Conservation (phyloP, 2,329 filamentous ascomycete genomes). For the Diplodia sapinea region DNA sequence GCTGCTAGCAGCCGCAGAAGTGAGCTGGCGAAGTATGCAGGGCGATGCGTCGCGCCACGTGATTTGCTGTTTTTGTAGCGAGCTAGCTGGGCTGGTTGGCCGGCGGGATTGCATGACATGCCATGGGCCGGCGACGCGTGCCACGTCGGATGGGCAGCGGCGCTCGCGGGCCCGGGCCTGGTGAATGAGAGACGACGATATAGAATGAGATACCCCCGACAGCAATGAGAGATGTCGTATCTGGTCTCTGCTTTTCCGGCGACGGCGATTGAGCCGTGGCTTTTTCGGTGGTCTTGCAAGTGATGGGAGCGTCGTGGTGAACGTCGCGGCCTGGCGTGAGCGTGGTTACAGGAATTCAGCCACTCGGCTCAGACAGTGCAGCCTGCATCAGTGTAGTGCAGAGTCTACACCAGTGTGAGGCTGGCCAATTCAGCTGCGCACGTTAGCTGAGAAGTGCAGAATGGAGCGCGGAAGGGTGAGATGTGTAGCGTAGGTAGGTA, state of each 20-base stretch:
- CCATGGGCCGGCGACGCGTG: not conserved
- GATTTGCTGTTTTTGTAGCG: conserved; percentile 1
- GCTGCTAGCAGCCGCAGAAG: not conserved
- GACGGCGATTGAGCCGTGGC: not conserved
- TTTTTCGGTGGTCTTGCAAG: not conserved
- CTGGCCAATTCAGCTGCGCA: too few species aligned
- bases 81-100: not conserved
- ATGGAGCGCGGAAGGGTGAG: too few species aligned
- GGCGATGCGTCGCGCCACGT: conserved; percentile 8
- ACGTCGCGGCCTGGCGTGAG: not conserved
- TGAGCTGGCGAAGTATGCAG: not conserved
- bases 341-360: not conserved
- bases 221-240: not conserved
- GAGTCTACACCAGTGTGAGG: too few species aligned
- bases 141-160: not conserved
- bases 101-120: too few species aligned
- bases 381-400: too few species aligned
- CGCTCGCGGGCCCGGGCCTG: not conserved
- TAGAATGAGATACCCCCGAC: not conserved
- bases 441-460: too few species aligned
- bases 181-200: not conserved
- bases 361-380: too few species aligned
- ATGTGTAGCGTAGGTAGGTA: too few species aligned
- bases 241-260: not conserved
- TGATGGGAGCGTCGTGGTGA: too few species aligned